A percentile compares a stretch with the other conserved stretches of the same genome.
These are phyloP conservation scores for Tricholoma hemisulphureum DNA, from an alignment of 768 basidiomycete genomes.

Conservation along the genomic window DNA sequence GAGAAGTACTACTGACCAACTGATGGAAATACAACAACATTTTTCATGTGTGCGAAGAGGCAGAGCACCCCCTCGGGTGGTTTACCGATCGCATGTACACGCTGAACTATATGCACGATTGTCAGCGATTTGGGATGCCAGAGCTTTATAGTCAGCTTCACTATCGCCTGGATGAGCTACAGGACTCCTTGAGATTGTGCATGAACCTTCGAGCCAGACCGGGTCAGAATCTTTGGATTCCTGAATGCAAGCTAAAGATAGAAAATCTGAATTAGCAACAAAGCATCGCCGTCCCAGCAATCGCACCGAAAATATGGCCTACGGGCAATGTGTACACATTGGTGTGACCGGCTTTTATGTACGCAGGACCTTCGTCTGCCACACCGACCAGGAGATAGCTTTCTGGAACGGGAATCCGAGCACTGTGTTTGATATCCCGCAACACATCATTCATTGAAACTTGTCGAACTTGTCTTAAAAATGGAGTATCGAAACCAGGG, in stretches of 20 bases:
- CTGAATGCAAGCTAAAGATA: slow-evolving; percentile 58
- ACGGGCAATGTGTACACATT: slow-evolving; percentile 55
- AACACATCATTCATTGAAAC: slow-evolving; percentile 64
- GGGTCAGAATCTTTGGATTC: slow-evolving; percentile 47
- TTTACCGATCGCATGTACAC: slow-evolving; percentile 68
- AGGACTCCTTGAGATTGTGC: slow-evolving; percentile 69
- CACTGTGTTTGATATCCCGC: slow-evolving; percentile 72
- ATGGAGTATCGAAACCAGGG: slow-evolving; percentile 49
- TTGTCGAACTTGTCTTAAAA: slow-evolving; percentile 55
- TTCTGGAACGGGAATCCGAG: slow-evolving; percentile 68
- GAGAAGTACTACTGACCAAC: slow-evolving; percentile 39
- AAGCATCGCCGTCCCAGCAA: background rate
- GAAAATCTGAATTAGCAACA: background rate
- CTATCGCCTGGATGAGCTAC: slow-evolving; percentile 77
- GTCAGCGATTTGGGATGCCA: slow-evolving; percentile 2
- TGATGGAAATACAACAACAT: slow-evolving; percentile 71
- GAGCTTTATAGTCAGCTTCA: slow-evolving; percentile 19
- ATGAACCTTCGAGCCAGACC: slow-evolving; percentile 56
- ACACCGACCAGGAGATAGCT: slow-evolving; percentile 76
- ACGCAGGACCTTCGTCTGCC: slow-evolving; percentile 78
- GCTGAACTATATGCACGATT: slow-evolving; percentile 48
- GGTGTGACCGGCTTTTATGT: slow-evolving; percentile 44
- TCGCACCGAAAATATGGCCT: slow-evolving; percentile 67
- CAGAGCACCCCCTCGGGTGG: slow-evolving; percentile 58
- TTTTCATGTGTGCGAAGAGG: slow-evolving; percentile 59